A percentile compares a stretch with the other conserved stretches of the same genome.
These are phyloP conservation scores for Ramaria rubella DNA, from an alignment of 768 basidiomycete genomes.

Conservation along the genomic window DNA sequence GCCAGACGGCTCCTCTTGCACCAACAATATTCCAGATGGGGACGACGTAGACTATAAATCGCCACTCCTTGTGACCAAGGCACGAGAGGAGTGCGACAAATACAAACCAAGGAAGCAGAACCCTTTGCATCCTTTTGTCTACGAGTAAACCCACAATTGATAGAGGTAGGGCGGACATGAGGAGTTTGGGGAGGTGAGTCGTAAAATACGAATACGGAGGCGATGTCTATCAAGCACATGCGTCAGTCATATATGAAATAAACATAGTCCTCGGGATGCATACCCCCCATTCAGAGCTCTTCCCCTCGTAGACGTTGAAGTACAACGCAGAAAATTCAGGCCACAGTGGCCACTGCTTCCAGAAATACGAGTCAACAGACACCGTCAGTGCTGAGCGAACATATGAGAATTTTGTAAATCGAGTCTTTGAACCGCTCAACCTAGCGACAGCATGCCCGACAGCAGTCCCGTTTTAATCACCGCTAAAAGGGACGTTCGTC, in stretches of 20 bases:
- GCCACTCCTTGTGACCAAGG: slow-evolving; percentile 95
- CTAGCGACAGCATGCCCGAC: slow-evolving; percentile 43
- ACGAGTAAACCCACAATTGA: slow-evolving; percentile 43
- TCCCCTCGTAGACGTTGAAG: slow-evolving; percentile 85
- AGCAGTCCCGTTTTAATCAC: slow-evolving; percentile 46
- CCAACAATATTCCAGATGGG: slow-evolving; percentile 78
- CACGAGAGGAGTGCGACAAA: slow-evolving; percentile 63
- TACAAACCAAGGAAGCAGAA: slow-evolving; percentile 44
- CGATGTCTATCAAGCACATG: slow-evolving; percentile 44
- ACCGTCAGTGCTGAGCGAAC: slow-evolving; percentile 49
- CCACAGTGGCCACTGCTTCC: slow-evolving; percentile 70
- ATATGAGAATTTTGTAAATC: background rate
- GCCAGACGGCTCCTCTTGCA: slow-evolving; percentile 51
- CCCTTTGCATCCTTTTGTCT: slow-evolving; percentile 43
- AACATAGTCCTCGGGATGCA: slow-evolving; percentile 23
- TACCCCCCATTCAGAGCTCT: slow-evolving; percentile 90
- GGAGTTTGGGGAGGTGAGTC: slow-evolving; percentile 67
- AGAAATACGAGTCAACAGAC: slow-evolving; percentile 78
- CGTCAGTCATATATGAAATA: background rate
- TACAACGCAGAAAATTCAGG: slow-evolving; percentile 74
- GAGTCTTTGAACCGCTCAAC: slow-evolving; percentile 30
- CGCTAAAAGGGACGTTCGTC: slow-evolving; percentile 36
- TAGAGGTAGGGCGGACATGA: slow-evolving; percentile 59
- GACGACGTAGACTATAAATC: slow-evolving; percentile 85
- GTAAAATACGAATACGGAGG: slow-evolving; percentile 64